Evolutionary conservation across 768 basidiomycete genomes (phyloP).

Genomic region (Kwoniella sp.): DNA sequence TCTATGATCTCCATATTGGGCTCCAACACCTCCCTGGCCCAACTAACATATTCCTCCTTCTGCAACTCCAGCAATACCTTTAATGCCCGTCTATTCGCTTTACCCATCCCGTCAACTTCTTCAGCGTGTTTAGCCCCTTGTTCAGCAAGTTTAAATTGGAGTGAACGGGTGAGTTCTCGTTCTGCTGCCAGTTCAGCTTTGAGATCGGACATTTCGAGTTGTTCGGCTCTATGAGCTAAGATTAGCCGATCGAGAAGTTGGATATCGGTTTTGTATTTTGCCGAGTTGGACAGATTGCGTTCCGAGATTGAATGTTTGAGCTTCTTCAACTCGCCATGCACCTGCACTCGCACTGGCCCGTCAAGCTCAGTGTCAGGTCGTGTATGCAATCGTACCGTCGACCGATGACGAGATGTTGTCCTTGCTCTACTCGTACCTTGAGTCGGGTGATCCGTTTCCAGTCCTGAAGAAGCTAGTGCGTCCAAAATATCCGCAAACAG

Average conservation of each 20-base stretch:
- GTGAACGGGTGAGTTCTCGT: background rate
- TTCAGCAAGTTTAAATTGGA: background rate
- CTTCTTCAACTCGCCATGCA: constrained; percentile 3
- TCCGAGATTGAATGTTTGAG: constrained; percentile 1
- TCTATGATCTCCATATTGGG: background rate
- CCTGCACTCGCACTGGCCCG: background rate
- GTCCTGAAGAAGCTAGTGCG: background rate
- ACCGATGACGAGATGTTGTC: background rate
- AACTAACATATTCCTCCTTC: background rate
- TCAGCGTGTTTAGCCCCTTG: background rate
- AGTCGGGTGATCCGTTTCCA: background rate
- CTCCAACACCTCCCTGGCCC: background rate
- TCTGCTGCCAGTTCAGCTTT: background rate
- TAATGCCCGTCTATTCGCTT: background rate
- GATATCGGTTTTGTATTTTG: background rate
- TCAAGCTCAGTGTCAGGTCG: background rate
- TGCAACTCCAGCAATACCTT: constrained; percentile 1
- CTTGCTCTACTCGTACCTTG: background rate
- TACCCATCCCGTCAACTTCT: background rate
- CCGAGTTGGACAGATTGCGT: background rate
- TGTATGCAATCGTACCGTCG: background rate
- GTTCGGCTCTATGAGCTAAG: background rate
- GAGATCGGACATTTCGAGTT: background rate
- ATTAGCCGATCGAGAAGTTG: background rate
- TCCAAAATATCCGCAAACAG: constrained; percentile 1